Base-by-base conservation (phyloP, 2,329 filamentous ascomycete genomes). In the Didymella pomorum region DNA sequence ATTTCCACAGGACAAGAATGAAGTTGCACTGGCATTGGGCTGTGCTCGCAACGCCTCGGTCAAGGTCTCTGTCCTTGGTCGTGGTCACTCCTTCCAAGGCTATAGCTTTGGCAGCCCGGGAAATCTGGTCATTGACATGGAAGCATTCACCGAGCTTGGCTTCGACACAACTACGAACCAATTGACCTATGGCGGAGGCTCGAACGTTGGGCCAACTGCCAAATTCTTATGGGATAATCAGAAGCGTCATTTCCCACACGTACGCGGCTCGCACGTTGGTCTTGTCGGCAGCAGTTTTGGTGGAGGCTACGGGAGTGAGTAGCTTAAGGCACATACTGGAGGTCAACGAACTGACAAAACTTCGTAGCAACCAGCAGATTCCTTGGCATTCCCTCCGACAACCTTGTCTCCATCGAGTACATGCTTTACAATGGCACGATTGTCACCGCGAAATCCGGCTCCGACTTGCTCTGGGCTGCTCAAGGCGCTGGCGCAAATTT, bases 21-120 rank as follows among this genome's bases (percentile, higher is more conserved):
- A 61, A 12, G 52, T 63, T 2, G 58, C 54, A 8, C n/a, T 56
- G 8, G 58, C 61, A 23, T 42, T 63, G 16, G 28, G 33, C 28
- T 63, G 61, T 39, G 61, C 61, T 12, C 61, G 58, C 25, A 52
- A 63, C 21, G 54, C 58, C 16, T 58, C 61, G 21, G 52, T 61
- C 39, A 63, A 63, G 23, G 61, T 63, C 20, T 61, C 58, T 8
- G 51, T 50, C 1, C 6, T 61, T 23, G 41, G 47, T 29, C 61
- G 58, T 47, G 61, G 20, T 43, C 61, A 63, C 16, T 63, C 61
- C 3, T 63, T 63, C 48, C 61, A 63, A 42, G 61, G 58, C 23
- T 63, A 53, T 20, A n/a, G 53, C 26, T 61, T 61, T 11, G 61
- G 61, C 1, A 54, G 11, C 10, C 58, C 61, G 3, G 61, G 61